Conservation (phyloP, 2,329 filamentous ascomycete species). For the Tolypocladium album region DNA sequence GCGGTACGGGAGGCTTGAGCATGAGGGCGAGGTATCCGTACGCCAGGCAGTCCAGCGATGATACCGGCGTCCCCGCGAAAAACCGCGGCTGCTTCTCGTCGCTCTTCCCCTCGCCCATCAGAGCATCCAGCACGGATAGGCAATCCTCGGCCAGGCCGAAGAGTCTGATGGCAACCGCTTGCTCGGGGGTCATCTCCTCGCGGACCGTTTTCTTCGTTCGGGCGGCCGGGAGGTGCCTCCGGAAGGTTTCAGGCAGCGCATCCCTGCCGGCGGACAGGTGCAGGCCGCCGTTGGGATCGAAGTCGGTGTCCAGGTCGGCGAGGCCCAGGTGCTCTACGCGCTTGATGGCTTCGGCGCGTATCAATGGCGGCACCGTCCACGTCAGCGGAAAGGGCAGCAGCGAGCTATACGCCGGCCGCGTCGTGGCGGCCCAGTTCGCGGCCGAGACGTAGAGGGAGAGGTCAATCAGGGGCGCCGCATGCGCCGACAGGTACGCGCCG, state of each 20-base stretch:
- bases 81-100: slow-evolving; percentile 18
- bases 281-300: slow-evolving; percentile 25
- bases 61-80: slow-evolving; percentile 13
- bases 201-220: slow-evolving; percentile 45
- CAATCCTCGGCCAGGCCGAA: slow-evolving; percentile 62
- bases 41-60: slow-evolving; percentile 61
- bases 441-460: slow-evolving; percentile 84
- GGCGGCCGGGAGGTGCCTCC: slow-evolving; percentile 24
- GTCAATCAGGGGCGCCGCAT: slow-evolving; percentile 69
- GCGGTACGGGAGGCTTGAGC: slow-evolving; percentile 37
- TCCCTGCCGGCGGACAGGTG: slow-evolving; percentile 25
- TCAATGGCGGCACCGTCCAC: slow-evolving; percentile 69
- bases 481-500: slow-evolving; percentile 61
- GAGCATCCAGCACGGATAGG: slow-evolving; percentile 57
- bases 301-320: slow-evolving; percentile 54
- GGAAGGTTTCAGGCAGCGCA: slow-evolving; percentile 27
- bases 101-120: slow-evolving; percentile 21
- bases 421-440: slow-evolving; percentile 71
- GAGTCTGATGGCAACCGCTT: slow-evolving; percentile 64
- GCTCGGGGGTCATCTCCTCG: slow-evolving; percentile 56
- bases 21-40: slow-evolving; percentile 73
- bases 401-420: slow-evolving; percentile 68
- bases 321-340: slow-evolving; percentile 62
- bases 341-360: slow-evolving; percentile 59
- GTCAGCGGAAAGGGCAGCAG: slow-evolving; percentile 80